These are phyloP conservation scores for Lignosus rhinocerotis DNA, from an alignment of 1,284 basidiomycete species.

Conservation along the genomic window DNA sequence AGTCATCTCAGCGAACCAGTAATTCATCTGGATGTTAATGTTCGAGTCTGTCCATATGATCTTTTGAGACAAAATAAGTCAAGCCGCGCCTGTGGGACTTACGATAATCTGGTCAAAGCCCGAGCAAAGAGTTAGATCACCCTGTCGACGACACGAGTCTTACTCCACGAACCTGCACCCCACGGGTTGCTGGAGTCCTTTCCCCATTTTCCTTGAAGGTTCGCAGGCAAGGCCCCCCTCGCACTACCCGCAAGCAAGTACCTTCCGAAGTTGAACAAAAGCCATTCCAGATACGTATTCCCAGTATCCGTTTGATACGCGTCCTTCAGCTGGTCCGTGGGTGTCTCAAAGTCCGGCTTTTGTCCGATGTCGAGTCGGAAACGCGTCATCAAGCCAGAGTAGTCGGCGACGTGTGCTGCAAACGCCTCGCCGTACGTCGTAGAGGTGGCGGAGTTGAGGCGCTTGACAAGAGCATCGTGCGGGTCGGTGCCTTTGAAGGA, in stretches of 20 bases:
- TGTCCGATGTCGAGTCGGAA: conserved; percentile 66
- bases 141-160: background rate
- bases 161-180: conserved; percentile 52
- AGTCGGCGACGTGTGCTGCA: conserved; percentile 51
- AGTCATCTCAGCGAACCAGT: conserved; percentile 74
- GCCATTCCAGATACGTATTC: conserved; percentile 69
- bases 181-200: conserved; percentile 53
- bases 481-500: conserved; percentile 66
- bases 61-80: background rate
- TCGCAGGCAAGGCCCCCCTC: conserved; percentile 63
- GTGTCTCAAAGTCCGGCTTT: conserved; percentile 46
- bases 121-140: background rate
- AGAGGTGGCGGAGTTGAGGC: conserved; percentile 37
- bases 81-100: conserved; percentile 21
- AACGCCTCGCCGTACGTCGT: conserved; percentile 40
- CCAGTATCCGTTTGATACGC: conserved; percentile 56
- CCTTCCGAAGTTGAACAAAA: conserved; percentile 72
- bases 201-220: conserved; percentile 76
- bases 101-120: conserved; percentile 56
- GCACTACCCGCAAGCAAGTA: conserved; percentile 65
- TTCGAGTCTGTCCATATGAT: conserved; percentile 54
- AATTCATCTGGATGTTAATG: conserved; percentile 81
- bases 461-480: conserved; percentile 45
- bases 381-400: conserved; percentile 40
- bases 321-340: conserved; percentile 59